A percentile compares a stretch with the other conserved stretches of the same genome.
Conservation (phyloP, 2,329 filamentous ascomycete species). For the Ceratocystis destructans region DNA sequence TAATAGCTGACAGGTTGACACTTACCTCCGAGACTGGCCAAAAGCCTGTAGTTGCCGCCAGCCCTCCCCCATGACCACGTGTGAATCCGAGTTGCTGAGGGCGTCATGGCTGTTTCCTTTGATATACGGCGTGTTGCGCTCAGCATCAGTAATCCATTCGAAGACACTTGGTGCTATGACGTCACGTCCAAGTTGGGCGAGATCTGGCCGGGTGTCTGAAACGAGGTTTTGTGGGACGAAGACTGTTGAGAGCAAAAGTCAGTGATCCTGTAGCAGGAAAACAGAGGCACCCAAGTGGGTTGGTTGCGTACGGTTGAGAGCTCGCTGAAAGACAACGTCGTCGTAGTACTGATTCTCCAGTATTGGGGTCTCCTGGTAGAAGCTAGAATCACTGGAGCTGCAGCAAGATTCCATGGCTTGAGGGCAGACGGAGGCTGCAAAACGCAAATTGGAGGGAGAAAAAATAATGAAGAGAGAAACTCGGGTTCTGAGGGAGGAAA, state of each 20-base stretch:
- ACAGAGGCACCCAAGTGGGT: neutral
- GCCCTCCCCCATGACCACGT: constrained; percentile 50
- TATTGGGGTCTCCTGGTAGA: constrained; percentile 41
- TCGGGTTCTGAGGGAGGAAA: neutral
- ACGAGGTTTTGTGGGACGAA: constrained; percentile 34
- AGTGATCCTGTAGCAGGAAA: neutral
- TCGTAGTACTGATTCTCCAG: constrained; percentile 44
- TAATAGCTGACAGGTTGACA: neutral
- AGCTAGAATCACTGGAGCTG: constrained; percentile 34
- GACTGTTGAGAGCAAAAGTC: constrained; percentile 27
- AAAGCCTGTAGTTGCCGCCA: constrained; percentile 50
- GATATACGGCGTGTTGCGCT: constrained; percentile 49
- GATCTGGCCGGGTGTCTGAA: constrained; percentile 30
- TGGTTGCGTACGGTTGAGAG: constrained; percentile 34
- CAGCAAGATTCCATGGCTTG: neutral
- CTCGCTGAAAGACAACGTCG: constrained; percentile 38
- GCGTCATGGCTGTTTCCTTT: constrained; percentile 42
- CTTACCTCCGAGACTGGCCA: constrained; percentile 40
- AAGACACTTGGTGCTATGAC: constrained; percentile 43
- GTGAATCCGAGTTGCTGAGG: constrained; percentile 46
- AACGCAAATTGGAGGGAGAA: neutral
- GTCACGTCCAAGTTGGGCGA: constrained; percentile 36
- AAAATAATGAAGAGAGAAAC: neutral
- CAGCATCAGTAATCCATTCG: constrained; percentile 47
- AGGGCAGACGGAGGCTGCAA: neutral